Evolutionary conservation across 768 basidiomycete genomes (phyloP), one percentile per base, ranked within the genome.

Genomic region (Tephrocybe sp.): DNA sequence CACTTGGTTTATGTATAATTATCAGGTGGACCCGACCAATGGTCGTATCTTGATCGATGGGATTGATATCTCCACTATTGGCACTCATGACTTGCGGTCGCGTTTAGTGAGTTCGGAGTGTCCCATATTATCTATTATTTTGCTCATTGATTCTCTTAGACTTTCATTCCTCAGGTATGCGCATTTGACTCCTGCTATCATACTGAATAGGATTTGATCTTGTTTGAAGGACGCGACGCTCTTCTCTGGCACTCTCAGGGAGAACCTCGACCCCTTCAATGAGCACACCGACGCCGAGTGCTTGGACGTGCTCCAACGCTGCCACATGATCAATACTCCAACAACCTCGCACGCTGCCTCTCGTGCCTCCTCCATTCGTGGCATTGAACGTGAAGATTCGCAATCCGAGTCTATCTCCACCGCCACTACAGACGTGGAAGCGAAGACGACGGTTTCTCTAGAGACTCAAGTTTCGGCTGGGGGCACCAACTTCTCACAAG

Each of bases 401-500:
- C 26, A 26, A 26, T 63, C 66, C 2, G 72, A 76, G 32, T 74
- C 78, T 3, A 51, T 64, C 3, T 72, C 71, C 0, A 76, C 75
- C 1, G 67, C 75, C 0, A 62, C 64, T 11, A 87, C 85, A 0
- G 83, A 85, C 20, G 63, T 75, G 2, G 87, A 88, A 17, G 48
- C 60, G 30, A 86, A 80, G 62, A 75, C 73, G 0, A 71, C 72
- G 0, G 71, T 95, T 23, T 75, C 81, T 0, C 74, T 96, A 3
- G 83, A 89, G 17, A 89, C 87, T 0, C 83, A 87, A 53, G 87
- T 96, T 9, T 90, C 90, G 0, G 77, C 89, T 0, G 92, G 92
- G 0, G 93, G 93, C 0, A 76, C 83, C 30, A 96, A 97, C 70
- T 95, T 97, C 67, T 94, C 90, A 1, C 90, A 93, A 52, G 94